phyloP scores from a whole-genome alignment of 2,329 filamentous ascomycete species.

The Fusarium phyllophilum region DNA sequence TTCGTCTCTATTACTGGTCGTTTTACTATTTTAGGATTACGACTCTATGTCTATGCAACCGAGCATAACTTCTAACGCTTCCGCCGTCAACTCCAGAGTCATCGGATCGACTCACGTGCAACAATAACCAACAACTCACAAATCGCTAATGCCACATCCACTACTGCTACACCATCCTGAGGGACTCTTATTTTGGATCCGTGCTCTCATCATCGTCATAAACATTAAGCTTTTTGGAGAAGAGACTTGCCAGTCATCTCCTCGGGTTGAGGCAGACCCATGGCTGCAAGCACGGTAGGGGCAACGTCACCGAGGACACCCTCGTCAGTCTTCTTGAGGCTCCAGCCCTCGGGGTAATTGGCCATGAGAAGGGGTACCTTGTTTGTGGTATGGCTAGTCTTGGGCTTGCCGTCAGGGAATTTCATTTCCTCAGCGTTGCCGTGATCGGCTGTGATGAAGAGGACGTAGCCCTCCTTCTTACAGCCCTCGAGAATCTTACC shows the following conservation, averaged over 20 bases:
- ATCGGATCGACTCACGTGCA: slow-evolving; percentile 17
- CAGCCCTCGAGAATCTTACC: slow-evolving; percentile 91
- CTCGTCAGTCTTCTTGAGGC: slow-evolving; percentile 76
- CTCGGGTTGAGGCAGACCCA: slow-evolving; percentile 89
- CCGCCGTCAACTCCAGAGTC: slow-evolving; percentile 40
- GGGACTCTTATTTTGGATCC: slow-evolving; percentile 1
- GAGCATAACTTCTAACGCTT: slow-evolving; percentile 29
- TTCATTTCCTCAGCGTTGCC: slow-evolving; percentile 99
- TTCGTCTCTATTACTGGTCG: slow-evolving; percentile 13
- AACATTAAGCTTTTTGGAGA: slow-evolving; percentile 73
- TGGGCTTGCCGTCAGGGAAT: slow-evolving; percentile 92
- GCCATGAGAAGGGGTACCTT: slow-evolving; percentile 98
- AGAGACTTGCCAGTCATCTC: slow-evolving; percentile 93
- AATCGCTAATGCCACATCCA: slow-evolving; percentile 22
- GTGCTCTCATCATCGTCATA: slow-evolving; percentile 7
- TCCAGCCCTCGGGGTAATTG: slow-evolving; percentile 91
- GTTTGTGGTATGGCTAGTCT: slow-evolving; percentile 98
- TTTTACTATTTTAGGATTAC: slow-evolving; percentile 27
- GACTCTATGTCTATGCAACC: slow-evolving; percentile 32
- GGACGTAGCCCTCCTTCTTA: slow-evolving; percentile 90
- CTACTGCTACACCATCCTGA: slow-evolving; percentile 22
- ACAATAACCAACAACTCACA: slow-evolving; percentile 31
- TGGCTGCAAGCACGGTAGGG: slow-evolving; percentile 88
- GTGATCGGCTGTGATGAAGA: slow-evolving; percentile 97
- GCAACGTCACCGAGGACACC: slow-evolving; percentile 98